Conservation (phyloP, 768 basidiomycete species). For the Lactarius indigo region DNA sequence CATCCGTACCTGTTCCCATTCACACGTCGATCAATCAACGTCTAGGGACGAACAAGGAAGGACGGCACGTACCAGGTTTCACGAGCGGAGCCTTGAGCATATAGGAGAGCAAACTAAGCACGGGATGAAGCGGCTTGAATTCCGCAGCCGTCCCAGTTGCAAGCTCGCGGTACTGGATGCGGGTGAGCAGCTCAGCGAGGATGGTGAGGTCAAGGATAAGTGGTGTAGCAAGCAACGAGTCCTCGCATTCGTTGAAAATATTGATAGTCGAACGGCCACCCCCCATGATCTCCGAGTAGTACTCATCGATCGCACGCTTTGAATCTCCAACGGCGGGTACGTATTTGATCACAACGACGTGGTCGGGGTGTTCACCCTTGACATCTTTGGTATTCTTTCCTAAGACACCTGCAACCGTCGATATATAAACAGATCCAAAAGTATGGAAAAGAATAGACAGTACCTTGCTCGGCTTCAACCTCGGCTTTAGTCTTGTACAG, state of each 20-base stretch:
- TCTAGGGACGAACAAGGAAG: background rate
- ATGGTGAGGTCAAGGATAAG: constrained; percentile 93
- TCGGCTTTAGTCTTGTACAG: constrained; percentile 80
- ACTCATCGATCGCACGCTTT: constrained; percentile 99
- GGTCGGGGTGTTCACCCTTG: constrained; percentile 97
- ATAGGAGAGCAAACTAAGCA: constrained; percentile 90
- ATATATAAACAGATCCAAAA: background rate
- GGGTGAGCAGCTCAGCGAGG: constrained; percentile 90
- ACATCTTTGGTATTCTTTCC: constrained; percentile 46
- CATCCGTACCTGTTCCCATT: constrained; percentile 59
- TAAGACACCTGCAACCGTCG: constrained; percentile 31
- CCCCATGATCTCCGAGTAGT: constrained; percentile 97
- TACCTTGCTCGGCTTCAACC: constrained; percentile 21
- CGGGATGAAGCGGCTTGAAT: constrained; percentile 83
- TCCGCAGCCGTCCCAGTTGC: constrained; percentile 45
- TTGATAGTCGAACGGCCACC: constrained; percentile 93
- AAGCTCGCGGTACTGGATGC: constrained; percentile 78
- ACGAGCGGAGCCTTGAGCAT: constrained; percentile 99
- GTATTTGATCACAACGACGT: constrained; percentile 96
- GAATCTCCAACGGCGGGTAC: constrained; percentile 95
- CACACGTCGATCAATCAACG: constrained; percentile 1
- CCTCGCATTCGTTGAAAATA: constrained; percentile 99
- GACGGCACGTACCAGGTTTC: constrained; percentile 62
- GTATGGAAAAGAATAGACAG: background rate
- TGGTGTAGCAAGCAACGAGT: constrained; percentile 93